Percentiles rank a stretch among this genome's conserved stretches.
phyloP scores from a whole-genome alignment of 768 basidiomycete species.

The Boletales sp. region DNA sequence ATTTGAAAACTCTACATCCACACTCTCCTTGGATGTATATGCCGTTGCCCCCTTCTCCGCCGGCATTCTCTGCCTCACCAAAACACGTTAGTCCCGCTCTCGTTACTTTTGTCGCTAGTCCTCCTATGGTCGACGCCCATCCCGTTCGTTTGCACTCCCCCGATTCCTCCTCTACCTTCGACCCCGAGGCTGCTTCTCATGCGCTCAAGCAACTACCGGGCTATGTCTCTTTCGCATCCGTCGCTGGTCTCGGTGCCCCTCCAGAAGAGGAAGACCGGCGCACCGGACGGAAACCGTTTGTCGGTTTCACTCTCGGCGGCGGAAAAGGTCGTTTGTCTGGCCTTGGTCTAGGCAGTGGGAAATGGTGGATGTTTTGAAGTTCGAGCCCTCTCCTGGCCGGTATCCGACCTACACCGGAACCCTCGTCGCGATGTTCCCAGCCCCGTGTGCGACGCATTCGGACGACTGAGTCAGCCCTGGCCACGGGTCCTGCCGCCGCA shows the following conservation, averaged over 20 bases:
- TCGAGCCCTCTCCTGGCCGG: not conserved
- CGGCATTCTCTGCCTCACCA: constrained; percentile 26
- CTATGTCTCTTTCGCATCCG: constrained; percentile 64
- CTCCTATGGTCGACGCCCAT: constrained; percentile 11
- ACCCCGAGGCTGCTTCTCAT: constrained; percentile 58
- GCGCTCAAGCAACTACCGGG: constrained; percentile 55
- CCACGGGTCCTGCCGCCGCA: constrained; percentile 7
- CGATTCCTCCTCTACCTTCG: constrained; percentile 45
- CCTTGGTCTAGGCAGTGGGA: constrained; percentile 29
- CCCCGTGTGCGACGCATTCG: constrained; percentile 3
- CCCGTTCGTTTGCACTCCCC: constrained; percentile 9
- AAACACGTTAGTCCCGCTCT: constrained; percentile 20
- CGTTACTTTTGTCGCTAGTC: constrained; percentile 19
- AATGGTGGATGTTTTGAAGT: constrained; percentile 30
- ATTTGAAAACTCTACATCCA: constrained; percentile 7
- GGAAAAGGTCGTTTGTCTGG: constrained; percentile 18
- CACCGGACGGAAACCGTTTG: constrained; percentile 18
- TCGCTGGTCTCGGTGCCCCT: constrained; percentile 65
- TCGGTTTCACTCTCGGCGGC: constrained; percentile 14
- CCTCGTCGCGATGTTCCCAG: constrained; percentile 3
- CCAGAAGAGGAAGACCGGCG: constrained; percentile 41
- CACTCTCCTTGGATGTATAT: constrained; percentile 28
- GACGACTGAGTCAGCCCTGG: constrained; percentile 24
- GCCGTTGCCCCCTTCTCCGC: constrained; percentile 29
- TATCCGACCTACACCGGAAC: constrained; percentile 5